Evolutionary conservation across 1,139 yeast species (phyloP).

Genomic region (Debaryomyces fabryi): DNA sequence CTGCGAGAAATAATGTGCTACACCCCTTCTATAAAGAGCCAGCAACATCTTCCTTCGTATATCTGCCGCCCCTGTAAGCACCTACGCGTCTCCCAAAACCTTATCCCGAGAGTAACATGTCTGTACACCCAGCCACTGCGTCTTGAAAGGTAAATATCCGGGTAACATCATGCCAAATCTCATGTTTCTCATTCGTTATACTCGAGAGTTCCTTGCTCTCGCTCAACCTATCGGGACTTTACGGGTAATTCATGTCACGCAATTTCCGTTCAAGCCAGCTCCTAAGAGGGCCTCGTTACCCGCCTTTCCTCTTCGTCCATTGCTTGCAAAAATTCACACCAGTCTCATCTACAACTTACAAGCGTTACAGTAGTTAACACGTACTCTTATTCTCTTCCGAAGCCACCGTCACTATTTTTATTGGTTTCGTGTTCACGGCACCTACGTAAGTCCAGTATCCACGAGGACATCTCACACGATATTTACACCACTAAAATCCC

Average conservation of each 20-base stretch:
- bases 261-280: conserved; percentile 1
- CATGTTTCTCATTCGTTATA: neutral
- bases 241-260: conserved; percentile 7
- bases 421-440: neutral
- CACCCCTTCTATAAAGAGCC: neutral
- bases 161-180: neutral
- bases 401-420: neutral
- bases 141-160: neutral
- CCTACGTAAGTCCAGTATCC: neutral
- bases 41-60: conserved; percentile 1
- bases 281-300: neutral
- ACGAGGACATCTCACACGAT: neutral
- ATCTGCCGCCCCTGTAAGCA: neutral
- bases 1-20: neutral
- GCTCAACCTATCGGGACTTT: neutral
- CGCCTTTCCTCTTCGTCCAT: neutral
- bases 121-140: neutral
- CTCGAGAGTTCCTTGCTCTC: neutral
- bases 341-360: conserved; percentile 1
- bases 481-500: neutral
- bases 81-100: neutral
- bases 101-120: neutral
- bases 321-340: neutral
- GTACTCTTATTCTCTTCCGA: neutral
- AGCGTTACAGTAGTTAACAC: conserved; percentile 5